Base-by-base conservation (phyloP, 2,329 filamentous ascomycete species). In the Dothideomycetes sp. region DNA sequence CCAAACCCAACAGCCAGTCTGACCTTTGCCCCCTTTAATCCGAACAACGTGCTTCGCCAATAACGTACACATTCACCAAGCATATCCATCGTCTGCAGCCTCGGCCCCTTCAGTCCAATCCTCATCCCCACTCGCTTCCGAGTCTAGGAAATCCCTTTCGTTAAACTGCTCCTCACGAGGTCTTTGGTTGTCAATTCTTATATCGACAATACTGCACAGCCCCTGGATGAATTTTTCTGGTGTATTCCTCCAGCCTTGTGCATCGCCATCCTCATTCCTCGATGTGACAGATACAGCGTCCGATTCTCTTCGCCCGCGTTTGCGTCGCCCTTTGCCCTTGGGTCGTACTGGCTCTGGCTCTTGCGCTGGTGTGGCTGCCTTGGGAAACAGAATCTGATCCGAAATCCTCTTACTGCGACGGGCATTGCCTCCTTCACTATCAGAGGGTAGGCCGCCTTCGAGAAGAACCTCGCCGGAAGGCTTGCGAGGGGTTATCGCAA, bases 121-220 rank as follows among this genome's bases (percentile, higher is more conserved):
- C 27, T 75, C 71, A 41, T 73, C 69, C 3, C 67, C 68, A 58
- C 59, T 82, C 59, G 61, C 56, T 50, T 79, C 75, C 16, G 66
- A 68, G 47, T 79, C 75, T 11, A 84, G 58, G 49, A 89, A 88
- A 54, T 89, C 82, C 1, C 72, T 75, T 66, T 86, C 84, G 16
- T 70, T 71, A 47, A 72, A 84, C 45, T 81, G 77, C 17, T 72
- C 63, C 60, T 86, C 83, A 2, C 70, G 69, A 4, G 79, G 77
- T 44, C 84, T 79, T 53, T 84, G 73, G 54, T 88, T 88, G 58
- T 88, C 84, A 48, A 88, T 79, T 33, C 75, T 65, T 32, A 88
- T 71, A 44, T 82, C 73, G 14, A 88, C 81, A 4, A 77, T 68
- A 31, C 78, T 70, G 52, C 83, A 89, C 47, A 80, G 68, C 1